A percentile compares a stretch with the other conserved stretches of the same genome.
Evolutionary conservation across 768 basidiomycete species (phyloP).

Genomic region (Pisolithus tinctorius): DNA sequence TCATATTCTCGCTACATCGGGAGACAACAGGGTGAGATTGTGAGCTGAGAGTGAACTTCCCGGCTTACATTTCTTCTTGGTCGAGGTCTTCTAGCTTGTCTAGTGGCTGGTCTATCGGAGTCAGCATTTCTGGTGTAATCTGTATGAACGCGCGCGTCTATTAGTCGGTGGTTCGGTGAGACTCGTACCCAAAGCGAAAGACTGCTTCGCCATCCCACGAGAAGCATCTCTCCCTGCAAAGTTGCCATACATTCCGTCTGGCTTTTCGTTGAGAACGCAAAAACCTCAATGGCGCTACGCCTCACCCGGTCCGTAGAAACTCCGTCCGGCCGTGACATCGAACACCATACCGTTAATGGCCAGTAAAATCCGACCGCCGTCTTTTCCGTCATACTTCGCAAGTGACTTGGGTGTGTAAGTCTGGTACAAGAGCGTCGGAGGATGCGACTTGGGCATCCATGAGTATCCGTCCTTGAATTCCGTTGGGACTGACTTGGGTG

Average conservation of each 20-base stretch:
- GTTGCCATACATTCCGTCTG: conserved; percentile 95
- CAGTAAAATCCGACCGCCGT: conserved; percentile 70
- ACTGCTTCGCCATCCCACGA: conserved; percentile 96
- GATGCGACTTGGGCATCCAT: conserved; percentile 84
- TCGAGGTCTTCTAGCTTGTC: conserved; percentile 79
- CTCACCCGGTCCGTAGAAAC: conserved; percentile 94
- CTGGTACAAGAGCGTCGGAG: conserved; percentile 69
- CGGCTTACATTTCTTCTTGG: conserved; percentile 73
- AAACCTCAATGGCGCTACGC: neutral
- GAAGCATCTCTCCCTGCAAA: conserved; percentile 97
- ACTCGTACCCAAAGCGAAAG: conserved; percentile 77
- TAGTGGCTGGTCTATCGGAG: conserved; percentile 76
- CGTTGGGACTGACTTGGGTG: conserved; percentile 44
- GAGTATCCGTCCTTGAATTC: conserved; percentile 84
- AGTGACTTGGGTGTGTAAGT: conserved; percentile 77
- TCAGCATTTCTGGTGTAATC: conserved; percentile 70
- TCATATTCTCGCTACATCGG: conserved; percentile 81
- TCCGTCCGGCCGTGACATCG: conserved; percentile 84
- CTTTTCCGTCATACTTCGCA: conserved; percentile 54
- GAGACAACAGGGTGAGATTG: conserved; percentile 4
- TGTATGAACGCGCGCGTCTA: neutral
- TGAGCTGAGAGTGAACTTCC: neutral
- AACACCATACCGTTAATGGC: conserved; percentile 87
- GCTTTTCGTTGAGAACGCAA: neutral
- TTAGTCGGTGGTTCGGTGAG: neutral